Evolutionary conservation across 257 asterid species (phyloP), one percentile per base, ranked within the genome.

Genomic region (Ehretia macrophylla): DNA sequence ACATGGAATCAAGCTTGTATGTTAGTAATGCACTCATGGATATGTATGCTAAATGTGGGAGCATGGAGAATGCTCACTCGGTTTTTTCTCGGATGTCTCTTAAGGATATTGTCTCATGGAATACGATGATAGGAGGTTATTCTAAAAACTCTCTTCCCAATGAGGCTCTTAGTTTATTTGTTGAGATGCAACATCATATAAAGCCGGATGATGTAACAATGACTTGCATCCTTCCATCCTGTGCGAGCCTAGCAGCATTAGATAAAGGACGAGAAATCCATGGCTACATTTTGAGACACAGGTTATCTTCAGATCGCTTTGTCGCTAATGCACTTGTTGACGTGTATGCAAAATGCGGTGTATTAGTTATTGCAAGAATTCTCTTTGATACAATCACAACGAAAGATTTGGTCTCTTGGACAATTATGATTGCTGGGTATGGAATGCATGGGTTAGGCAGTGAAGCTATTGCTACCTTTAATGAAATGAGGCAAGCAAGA

Each of bases 1-100:
- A 44, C 3, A 51, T 67, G 50, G 67, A 53, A 14, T 51, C 70
- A 8, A 52, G 46, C 44, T 58, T 67, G 63, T 66, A 47, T 48
- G 70, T 67, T n/a, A 51, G 46, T 21, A 73, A 68, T 48, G 74
- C 78, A 19, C 64, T 92, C 18, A 78, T 92, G 91, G 95, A 92
- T 77, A 88, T 88, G 99, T 92, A 88, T 52, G 81, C 85, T 35
- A 92, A 92, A 78, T 88, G 95, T 32, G 94, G 99, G 63, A 76
- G 87, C 20, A 71, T 83, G 84, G 74, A 63, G 12, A 58, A 58
- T 52, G 74, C 74, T 35, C 50, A 51, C 35, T 12, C 1, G 12
- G 67, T 67, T 35, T 72, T 72, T 32, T 67, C 48, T 21, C 22
- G n/a, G n/a, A 62, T 67, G 73, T 35, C 14, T 4, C 27, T 17